Evolutionary conservation across 1,139 yeast species (phyloP).

Genomic region (Zygosaccharomyces sapae): DNA sequence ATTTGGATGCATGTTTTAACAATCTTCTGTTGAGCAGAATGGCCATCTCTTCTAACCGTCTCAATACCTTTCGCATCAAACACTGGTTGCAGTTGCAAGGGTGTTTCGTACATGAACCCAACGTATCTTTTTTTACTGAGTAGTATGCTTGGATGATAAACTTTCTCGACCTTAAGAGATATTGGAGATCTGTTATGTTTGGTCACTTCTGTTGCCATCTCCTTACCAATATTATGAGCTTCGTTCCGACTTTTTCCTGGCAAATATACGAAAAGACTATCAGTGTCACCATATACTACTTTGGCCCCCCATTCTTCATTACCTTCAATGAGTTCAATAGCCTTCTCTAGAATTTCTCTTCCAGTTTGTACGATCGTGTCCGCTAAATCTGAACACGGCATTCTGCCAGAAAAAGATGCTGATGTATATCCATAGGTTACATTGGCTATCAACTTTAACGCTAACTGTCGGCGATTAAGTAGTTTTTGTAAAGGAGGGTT

Average conservation of each 20-base stretch:
- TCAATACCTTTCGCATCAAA: conserved; percentile 98
- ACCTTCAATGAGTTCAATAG: conserved; percentile 64
- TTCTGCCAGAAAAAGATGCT: conserved; percentile 90
- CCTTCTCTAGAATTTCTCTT: conserved; percentile 70
- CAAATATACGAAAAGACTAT: conserved; percentile 81
- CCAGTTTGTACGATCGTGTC: conserved; percentile 93
- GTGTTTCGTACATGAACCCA: conserved; percentile 69
- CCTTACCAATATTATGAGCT: conserved; percentile 71
- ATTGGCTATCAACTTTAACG: conserved; percentile 84
- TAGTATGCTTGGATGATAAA: conserved; percentile 79
- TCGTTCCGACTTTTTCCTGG: conserved; percentile 77
- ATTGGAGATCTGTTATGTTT: conserved; percentile 75
- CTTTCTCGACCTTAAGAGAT: conserved; percentile 82
- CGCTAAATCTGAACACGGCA: conserved; percentile 95
- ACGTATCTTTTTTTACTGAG: conserved; percentile 87
- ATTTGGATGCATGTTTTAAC: conserved; percentile 65
- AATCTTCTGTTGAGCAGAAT: conserved; percentile 84
- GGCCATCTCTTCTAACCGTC: conserved; percentile 89
- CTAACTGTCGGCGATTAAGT: conserved; percentile 76
- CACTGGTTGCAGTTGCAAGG: conserved; percentile 51
- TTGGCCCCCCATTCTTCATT: conserved; percentile 72
- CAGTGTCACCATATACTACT: conserved; percentile 96
- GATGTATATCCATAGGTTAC: conserved; percentile 96
- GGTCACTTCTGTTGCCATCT: conserved; percentile 62
- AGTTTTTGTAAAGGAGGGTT: conserved; percentile 44